A percentile compares a stretch with the other conserved stretches of the same genome.
These are phyloP conservation scores for Globisporangium cylindrosporum DNA, from an alignment of 352 stramenopile genomes.

Conservation along the genomic window DNA sequence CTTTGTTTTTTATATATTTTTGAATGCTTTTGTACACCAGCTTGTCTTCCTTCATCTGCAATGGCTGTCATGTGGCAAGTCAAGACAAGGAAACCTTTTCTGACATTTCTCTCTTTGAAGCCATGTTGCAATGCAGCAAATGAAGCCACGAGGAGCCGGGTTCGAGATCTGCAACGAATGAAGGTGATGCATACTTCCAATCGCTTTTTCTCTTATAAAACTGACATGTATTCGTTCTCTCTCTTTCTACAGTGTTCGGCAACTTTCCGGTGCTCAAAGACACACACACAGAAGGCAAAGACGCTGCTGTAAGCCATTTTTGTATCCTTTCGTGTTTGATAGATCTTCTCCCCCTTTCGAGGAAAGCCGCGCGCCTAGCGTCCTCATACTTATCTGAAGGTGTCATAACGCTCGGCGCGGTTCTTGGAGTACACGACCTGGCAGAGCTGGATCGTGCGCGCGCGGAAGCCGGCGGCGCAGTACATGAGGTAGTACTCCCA, in stretches of 20 bases:
- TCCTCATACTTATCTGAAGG: slow-evolving; percentile 51
- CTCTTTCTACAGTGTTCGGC: slow-evolving; percentile 12
- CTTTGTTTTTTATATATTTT: background rate
- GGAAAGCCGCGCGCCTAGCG: background rate
- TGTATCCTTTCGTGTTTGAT: background rate
- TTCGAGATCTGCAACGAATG: background rate
- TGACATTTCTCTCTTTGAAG: background rate
- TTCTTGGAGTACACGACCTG: slow-evolving; percentile 89
- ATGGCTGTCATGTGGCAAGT: background rate
- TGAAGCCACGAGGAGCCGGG: background rate
- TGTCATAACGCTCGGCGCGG: slow-evolving; percentile 72
- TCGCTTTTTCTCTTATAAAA: slow-evolving; percentile 5
- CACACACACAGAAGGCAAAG: background rate
- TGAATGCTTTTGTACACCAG: background rate
- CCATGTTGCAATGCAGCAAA: background rate
- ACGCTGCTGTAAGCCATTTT: background rate
- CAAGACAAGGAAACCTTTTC: background rate
- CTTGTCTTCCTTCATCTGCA: background rate
- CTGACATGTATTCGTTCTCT: slow-evolving; percentile 12
- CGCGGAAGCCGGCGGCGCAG: slow-evolving; percentile 88
- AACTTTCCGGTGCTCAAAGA: no score
- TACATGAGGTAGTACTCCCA: slow-evolving; percentile 91
- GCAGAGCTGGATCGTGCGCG: slow-evolving; percentile 80
- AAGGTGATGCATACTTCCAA: background rate
- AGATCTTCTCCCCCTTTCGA: background rate